These are phyloP conservation scores for Glutinoglossum americanum DNA, from an alignment of 495 filamentous ascomycete genomes.

Conservation along the genomic window DNA sequence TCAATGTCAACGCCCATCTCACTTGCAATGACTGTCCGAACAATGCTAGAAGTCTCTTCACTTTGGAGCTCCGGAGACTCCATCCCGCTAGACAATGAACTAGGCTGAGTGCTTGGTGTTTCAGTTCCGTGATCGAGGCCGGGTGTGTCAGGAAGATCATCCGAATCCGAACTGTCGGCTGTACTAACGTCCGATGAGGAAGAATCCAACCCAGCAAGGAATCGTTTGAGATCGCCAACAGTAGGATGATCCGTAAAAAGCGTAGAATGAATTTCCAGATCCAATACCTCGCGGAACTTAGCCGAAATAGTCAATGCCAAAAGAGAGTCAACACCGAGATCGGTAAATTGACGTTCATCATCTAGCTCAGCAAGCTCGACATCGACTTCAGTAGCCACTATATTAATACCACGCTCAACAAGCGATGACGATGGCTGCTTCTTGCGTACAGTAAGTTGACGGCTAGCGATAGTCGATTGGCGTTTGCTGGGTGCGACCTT, in stretches of 20 bases:
- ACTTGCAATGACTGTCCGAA: slow-evolving; percentile 21
- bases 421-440: background rate
- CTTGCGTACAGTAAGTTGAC: background rate
- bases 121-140: background rate
- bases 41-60: background rate
- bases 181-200: background rate
- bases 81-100: background rate
- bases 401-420: background rate
- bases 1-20: slow-evolving; percentile 21
- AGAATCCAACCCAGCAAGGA: background rate
- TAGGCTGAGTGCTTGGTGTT: background rate
- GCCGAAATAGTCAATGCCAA: slow-evolving; percentile 2
- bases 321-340: slow-evolving; percentile 6
- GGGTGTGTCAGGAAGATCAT: background rate
- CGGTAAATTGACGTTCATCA: slow-evolving; percentile 3
- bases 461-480: background rate
- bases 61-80: background rate
- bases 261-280: slow-evolving; percentile 2
- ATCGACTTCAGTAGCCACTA: slow-evolving; percentile 1
- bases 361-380: background rate
- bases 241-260: slow-evolving; percentile 3
- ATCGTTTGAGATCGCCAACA: slow-evolving; percentile 5
- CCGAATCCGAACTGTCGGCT: background rate
- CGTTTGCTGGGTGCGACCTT: background rate
- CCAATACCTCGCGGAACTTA: slow-evolving; percentile 3